Evolutionary conservation across 345 rosid genomes (phyloP).

Genomic region (Boechera retrofracta): DNA sequence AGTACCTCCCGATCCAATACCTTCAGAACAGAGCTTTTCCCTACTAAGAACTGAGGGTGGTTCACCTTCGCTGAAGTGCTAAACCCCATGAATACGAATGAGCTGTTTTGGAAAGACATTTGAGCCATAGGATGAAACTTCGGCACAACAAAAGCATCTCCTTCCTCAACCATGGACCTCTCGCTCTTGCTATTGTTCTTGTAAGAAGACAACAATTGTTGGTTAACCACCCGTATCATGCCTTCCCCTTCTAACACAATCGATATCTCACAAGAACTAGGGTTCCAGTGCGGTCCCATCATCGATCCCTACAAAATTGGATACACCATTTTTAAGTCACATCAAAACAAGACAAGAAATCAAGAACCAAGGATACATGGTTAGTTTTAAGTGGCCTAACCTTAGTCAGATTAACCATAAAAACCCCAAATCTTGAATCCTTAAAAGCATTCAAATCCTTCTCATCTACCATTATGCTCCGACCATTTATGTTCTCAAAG

Average conservation of each 20-base stretch:
- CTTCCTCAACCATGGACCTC: constrained; percentile 68
- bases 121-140: constrained; percentile 91
- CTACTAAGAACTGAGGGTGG: constrained; percentile 74
- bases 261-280: constrained; percentile 71
- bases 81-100: constrained; percentile 91
- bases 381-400: constrained; percentile 10
- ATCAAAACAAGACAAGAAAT: background rate
- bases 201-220: constrained; percentile 29
- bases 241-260: constrained; percentile 74
- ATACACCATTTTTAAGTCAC: background rate
- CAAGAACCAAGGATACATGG: background rate
- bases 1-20: constrained; percentile 50
- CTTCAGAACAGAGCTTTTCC: constrained; percentile 64
- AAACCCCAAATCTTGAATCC: constrained; percentile 57
- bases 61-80: constrained; percentile 57
- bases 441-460: constrained; percentile 45
- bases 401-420: constrained; percentile 73
- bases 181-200: constrained; percentile 57
- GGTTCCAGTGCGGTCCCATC: constrained; percentile 98
- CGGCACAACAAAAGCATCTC: constrained; percentile 74
- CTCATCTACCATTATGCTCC: constrained; percentile 59
- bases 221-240: constrained; percentile 67
- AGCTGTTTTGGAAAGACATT: constrained; percentile 73
- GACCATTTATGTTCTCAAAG: constrained; percentile 65
- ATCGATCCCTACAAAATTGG: constrained; percentile 67